Evolutionary conservation across 2,329 filamentous ascomycete species (phyloP), one percentile per base, ranked within the genome.

Genomic region (Bipolaris oryzae): DNA sequence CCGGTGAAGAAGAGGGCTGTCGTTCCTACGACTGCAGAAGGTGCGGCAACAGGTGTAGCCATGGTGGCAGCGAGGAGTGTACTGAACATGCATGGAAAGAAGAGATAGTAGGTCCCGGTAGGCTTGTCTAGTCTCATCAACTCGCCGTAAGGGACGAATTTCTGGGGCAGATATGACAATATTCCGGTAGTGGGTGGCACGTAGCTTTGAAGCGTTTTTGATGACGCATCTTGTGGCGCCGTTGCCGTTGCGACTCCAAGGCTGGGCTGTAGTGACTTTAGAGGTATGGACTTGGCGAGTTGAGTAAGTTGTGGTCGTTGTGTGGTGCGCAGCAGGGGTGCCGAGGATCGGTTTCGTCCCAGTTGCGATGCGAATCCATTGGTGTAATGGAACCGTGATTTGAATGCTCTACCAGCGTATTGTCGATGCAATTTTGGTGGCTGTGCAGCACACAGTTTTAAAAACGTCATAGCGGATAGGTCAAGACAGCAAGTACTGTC

Each of bases 41-140:
- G 86, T 1, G 85, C 72, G 2, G 87, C 78, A 66, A 88, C 82
- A 0, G 89, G 89, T 1, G 76, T 73, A 2, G 85, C 80, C 68
- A 93, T 82, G 0, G 89, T 88, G 1, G 90, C 90, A 1, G 91
- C 91, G 70, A 95, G 82, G 2, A 95, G 82, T 0, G 91, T 92
- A 53, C 90, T 93, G 79, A 93, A 96, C 11, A 95, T 80, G 69
- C 91, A 94, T 25, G 91, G 92, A 67, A 93, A 90, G 80, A 89
- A 94, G 58, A 96, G 86, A 72, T 95, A 95, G 78, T 92, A 90
- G 1, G 90, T 90, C 43, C 92, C 92, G 0, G 87, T 84, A 1
- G 91, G 92, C 69, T 92, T 95, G 76, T 95, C 88, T 45, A 96
- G 80, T 46, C 92, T 89, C 68, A 90, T 84, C 13, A 96, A 84